phyloP scores from a whole-genome alignment of 2,329 filamentous ascomycete genomes.

The Pseudogymnoascus sp. region DNA sequence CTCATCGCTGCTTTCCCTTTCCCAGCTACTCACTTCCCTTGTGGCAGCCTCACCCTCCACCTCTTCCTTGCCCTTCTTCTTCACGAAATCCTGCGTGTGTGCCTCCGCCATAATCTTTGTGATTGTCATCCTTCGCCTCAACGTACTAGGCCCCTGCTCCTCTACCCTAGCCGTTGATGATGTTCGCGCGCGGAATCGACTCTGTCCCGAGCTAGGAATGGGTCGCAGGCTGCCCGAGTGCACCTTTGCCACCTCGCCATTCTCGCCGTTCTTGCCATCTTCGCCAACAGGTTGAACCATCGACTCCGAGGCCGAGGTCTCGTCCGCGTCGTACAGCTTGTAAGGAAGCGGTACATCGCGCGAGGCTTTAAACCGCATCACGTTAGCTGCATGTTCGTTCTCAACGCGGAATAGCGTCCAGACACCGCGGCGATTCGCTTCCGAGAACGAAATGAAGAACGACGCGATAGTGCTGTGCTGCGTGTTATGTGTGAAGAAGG shows the following conservation, averaged over 20 bases:
- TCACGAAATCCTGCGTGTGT: constrained; percentile 87
- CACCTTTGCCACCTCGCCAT: background rate
- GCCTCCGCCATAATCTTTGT: constrained; percentile 70
- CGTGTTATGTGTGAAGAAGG: constrained; percentile 44
- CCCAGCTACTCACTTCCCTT: background rate
- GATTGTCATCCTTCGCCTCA: constrained; percentile 33
- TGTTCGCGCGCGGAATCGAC: constrained; percentile 29
- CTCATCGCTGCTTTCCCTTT: background rate
- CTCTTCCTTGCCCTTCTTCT: constrained; percentile 45
- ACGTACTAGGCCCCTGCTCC: background rate
- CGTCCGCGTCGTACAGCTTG: constrained; percentile 37
- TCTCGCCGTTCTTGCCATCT: background rate
- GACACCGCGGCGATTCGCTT: constrained; percentile 76
- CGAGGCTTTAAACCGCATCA: constrained; percentile 80
- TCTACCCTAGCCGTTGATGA: background rate
- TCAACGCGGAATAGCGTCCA: constrained; percentile 94
- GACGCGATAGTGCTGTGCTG: constrained; percentile 79
- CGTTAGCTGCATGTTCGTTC: constrained; percentile 94
- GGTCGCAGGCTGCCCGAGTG: background rate
- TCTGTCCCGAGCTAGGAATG: constrained; percentile 34
- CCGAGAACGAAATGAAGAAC: constrained; percentile 69
- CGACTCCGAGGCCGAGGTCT: background rate
- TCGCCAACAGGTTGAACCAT: background rate
- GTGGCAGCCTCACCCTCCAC: background rate
- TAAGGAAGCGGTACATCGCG: constrained; percentile 85